Evolutionary conservation across 805 yeast species (phyloP), one percentile per base, ranked within the genome.

Genomic region (Tanozyma kutaoensis): DNA sequence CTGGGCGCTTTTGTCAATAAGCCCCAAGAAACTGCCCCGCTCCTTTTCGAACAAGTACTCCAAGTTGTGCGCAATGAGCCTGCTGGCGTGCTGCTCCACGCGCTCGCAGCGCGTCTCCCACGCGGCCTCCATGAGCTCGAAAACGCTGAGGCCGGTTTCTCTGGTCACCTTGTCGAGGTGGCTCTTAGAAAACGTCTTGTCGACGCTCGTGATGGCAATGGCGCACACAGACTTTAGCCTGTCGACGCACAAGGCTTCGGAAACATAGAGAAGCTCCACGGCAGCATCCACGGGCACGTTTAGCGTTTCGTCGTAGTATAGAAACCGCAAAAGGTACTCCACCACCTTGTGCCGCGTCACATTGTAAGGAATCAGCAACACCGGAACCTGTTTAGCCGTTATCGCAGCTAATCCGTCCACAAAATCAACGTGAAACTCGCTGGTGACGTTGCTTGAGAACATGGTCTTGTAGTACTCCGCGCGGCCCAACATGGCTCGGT

Each of bases 41-140:
- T 15, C 17, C 7, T 7, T 5, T n/a, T n/a, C n/a, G 7, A 15
- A 15, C 12, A 54, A 29, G 24, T 28, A 15, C 1, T 23, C 8
- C 15, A 80, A 39, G 31, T 71, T 48, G 20, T 56, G 40, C 0
- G 88, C 79, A 20, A 79, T 58, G 18, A 61, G 37, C 33, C 66
- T 58, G 0, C 86, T 80, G 17, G 17, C 17, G 38, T 58, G 69
- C 16, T 68, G 69, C 39, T 79, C 91, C 15, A 80, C 45, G 26
- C 80, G 57, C 30, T 72, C 77, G 25, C 76, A 54, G 20, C 76
- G 52, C 1, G 78, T 66, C 12, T 62, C 66, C 91, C 93, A 80
- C 0, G 77, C 72, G 1, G 76, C 66, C 28, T 72, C 50, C 14
- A 80, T 47, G 11, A 77, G 52, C 15, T 75, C 79, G 42, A 58